Evolutionary conservation across 768 basidiomycete species (phyloP), one percentile per base, ranked within the genome.

Genomic region (Mycena metata): DNA sequence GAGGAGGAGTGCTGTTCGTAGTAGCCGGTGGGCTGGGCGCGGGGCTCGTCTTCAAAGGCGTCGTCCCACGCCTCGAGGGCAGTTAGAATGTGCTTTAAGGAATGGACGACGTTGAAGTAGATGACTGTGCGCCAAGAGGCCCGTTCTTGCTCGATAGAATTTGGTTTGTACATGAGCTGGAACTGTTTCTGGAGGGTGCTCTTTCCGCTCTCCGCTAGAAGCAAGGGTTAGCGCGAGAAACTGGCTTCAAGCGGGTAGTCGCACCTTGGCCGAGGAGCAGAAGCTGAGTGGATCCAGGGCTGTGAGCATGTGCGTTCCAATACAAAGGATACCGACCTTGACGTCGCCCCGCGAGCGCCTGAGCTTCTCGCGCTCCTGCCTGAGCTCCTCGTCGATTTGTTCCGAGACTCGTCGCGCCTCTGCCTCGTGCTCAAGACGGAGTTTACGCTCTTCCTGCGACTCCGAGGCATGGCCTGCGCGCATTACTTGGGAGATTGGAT

Each of bases 331-430:
- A 52, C 47, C 75, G 62, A 91, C 93, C 84, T 92, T 91, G 69
- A 95, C 92, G 77, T 94, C 92, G 72, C 89, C 85, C 78, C 88
- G 93, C 56, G 83, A 86, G 76, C 85, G 88, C 78, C 86, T 90
- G 64, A 88, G 73, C 57, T 83, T 85, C 76, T 91, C 91, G 64
- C 88, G 85, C 74, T 95, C 94, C 66, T 82, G 80, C 71, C 88
- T 87, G 60, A 95, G 83, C 72, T 93, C 88, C 75, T 94, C 93
- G 79, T 95, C 94, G 73, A 95, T 95, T 77, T 86, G 86, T 68
- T 95, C 93, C 54, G 91, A 94, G 67, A 91, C 81, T 54, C 88
- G 86, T 76, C 89, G 91, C 3, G 93, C 92, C 69, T 94, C 91
- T 0, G 88, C 88, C 79, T 95, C 94, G 41, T 82, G 77, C 67